These are phyloP conservation scores for Fagopyrum esculentum DNA, from an alignment of 148 eudicot species.

Conservation along the genomic window DNA sequence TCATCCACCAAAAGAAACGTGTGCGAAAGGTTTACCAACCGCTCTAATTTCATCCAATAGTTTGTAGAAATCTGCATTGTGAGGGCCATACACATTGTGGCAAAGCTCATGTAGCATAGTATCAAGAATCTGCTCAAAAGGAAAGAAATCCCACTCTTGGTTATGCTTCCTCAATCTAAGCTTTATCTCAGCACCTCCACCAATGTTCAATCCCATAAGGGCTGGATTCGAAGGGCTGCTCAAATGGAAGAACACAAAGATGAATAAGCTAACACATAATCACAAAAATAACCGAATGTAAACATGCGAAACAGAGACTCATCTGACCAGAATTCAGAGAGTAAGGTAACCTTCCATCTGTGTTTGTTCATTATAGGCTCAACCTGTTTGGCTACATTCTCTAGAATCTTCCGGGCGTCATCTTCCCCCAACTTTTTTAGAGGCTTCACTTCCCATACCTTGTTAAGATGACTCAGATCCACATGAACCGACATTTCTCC, in stretches of 20 bases:
- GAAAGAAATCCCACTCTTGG: constrained; percentile 66
- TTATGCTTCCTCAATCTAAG: constrained; percentile 65
- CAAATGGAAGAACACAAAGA: constrained; percentile 3
- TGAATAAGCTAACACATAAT: neutral
- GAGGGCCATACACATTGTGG: constrained; percentile 75
- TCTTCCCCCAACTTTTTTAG: constrained; percentile 52
- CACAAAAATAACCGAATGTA: neutral
- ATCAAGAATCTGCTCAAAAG: constrained; percentile 63
- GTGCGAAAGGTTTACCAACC: constrained; percentile 29
- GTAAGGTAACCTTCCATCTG: constrained; percentile 68
- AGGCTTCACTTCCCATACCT: constrained; percentile 79
- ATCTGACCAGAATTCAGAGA: constrained; percentile 82
- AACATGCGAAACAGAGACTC: neutral
- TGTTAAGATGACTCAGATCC: constrained; percentile 67
- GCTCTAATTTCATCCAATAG: constrained; percentile 75
- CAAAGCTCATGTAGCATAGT: constrained; percentile 94
- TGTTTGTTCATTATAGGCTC: constrained; percentile 75
- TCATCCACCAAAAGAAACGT: neutral
- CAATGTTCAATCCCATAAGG: constrained; percentile 68
- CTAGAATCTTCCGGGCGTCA: constrained; percentile 63
- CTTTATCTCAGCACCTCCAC: constrained; percentile 70
- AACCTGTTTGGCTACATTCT: constrained; percentile 63
- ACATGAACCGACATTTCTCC: constrained; percentile 11
- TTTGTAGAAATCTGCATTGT: constrained; percentile 70
- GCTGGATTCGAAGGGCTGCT: constrained; percentile 71